phyloP scores from a whole-genome alignment of 2,329 filamentous ascomycete genomes.

The Fusarium acutatum region DNA sequence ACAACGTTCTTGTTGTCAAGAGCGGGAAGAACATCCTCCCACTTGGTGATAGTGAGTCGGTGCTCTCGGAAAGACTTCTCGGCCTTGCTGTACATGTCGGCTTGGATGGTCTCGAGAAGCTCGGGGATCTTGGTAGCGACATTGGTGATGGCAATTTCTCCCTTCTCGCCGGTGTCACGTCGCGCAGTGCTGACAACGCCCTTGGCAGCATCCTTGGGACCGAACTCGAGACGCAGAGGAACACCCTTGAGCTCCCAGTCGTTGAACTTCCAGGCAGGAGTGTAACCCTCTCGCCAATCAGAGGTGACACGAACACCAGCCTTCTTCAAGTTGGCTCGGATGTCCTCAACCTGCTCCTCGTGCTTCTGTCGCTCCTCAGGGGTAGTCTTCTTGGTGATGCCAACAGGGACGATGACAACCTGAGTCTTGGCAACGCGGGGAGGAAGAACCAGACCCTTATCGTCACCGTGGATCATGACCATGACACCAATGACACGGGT shows the following conservation, averaged over 20 bases:
- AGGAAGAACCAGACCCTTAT: slow-evolving; percentile 93
- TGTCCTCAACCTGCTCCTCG: slow-evolving; percentile 76
- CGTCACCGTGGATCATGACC: slow-evolving; percentile 97
- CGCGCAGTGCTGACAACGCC: slow-evolving; percentile 85
- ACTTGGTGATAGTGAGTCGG: slow-evolving; percentile 81
- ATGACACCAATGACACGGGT: slow-evolving; percentile 98
- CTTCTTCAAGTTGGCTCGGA: slow-evolving; percentile 74
- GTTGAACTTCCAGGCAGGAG: slow-evolving; percentile 97
- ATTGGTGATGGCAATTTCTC: slow-evolving; percentile 78
- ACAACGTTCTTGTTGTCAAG: slow-evolving; percentile 93
- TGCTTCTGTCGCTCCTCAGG: slow-evolving; percentile 82
- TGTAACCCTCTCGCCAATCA: slow-evolving; percentile 89
- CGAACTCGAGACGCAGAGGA: slow-evolving; percentile 92
- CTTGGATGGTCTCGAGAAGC: slow-evolving; percentile 89
- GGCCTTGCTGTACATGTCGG: slow-evolving; percentile 80
- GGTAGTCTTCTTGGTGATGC: slow-evolving; percentile 86
- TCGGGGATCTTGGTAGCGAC: slow-evolving; percentile 77
- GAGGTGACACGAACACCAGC: slow-evolving; percentile 80
- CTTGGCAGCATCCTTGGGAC: slow-evolving; percentile 90
- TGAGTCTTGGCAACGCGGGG: slow-evolving; percentile 89
- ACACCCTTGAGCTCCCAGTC: slow-evolving; percentile 98
- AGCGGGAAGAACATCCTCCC: slow-evolving; percentile 90
- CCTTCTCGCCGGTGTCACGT: slow-evolving; percentile 87
- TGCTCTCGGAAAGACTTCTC: slow-evolving; percentile 81
- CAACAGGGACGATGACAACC: slow-evolving; percentile 88